Evolutionary conservation across 768 basidiomycete species (phyloP), one percentile per base, ranked within the genome.

Genomic region (Panaeolus cyanescens): DNA sequence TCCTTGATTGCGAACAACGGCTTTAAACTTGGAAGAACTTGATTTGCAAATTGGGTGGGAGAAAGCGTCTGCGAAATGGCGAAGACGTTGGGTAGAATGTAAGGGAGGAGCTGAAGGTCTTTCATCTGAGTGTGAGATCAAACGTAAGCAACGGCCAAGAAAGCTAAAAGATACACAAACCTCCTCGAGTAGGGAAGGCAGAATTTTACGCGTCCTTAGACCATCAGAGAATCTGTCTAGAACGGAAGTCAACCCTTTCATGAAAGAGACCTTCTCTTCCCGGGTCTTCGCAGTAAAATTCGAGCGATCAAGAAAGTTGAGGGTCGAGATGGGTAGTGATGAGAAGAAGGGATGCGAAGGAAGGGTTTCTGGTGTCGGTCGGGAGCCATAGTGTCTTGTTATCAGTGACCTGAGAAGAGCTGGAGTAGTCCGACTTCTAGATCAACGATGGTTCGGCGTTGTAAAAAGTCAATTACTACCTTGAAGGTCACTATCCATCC

Each of bases 181-280:
- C 83, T 99, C 96, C 76, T 99, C 97, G 10, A 99, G 78, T 17
- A 99, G 80, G 28, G 93, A 89, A 10, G 96, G 95, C 34, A 99
- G 78, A 54, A 99, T 91, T 72, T 99, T 99, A 22, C 95, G 85
- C 59, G 83, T 89, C 56, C 88, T 83, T 58, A 99, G 79, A 15
- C 95, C 90, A 67, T 95, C 93, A 8, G 92, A 91, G 74, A 99
- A 99, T 50, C 83, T 86, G 59, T 87, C 87, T 34, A 99, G 75
- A 6, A 98, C 95, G 55, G 82, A 70, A 1, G 89, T 82, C 19
- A 98, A 76, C 0, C 96, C 96, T 72, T 93, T 93, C 87, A 98
- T 91, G 73, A 98, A 98, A 0, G 92, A 92, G 28, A 97, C 90
- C 72, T 99, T 99, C 71, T 98, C 97, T 76, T 99, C 96, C 59